Evolutionary conservation across 2,329 filamentous ascomycete genomes (phyloP), one percentile per base, ranked within the genome.

Genomic region (Aspergillus unguis): DNA sequence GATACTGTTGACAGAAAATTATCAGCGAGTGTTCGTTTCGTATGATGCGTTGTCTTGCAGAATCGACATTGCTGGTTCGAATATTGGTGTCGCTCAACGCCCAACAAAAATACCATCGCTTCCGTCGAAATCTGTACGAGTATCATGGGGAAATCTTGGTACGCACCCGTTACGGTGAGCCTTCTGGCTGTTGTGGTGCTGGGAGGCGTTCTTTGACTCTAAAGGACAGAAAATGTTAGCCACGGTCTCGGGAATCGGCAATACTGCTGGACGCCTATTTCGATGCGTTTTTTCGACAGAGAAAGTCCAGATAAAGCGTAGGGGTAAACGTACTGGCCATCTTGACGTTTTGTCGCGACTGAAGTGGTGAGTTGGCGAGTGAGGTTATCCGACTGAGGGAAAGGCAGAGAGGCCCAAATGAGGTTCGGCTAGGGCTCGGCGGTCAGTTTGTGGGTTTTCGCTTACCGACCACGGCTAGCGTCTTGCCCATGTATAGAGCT

Each of bases 201-300:
- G 92, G 73, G 92, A 96, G 82, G 90, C 95, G 87, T 97, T 97
- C 91, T 97, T 97, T 73, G 94, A 97, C 85, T 97, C 92, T 96
- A 55, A 33, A 55, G 58, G 53, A 58, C 48, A 65, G 48, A 54
- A 17, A 45, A 59, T 50, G 62, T 71, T 60, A 71, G 67, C 54
- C 52, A 61, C 50, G 59, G 42, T 31, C 8, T 37, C 44, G 27
- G 23, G 38, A 37, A 5, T 37, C 28, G 28, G 29, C 7, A 9
- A 29, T 17, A 27, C 26, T 25, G 33, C 32, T n/a, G 17, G 40
- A 17, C 17, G 27, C 5, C 29, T 17, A 38, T 38, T 9, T 17
- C 26, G 35, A n/a, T 6, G 11, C 17, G 26, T 5, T 45, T 50
- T 40, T 54, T 40, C 7, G 11, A 9, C 3, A 8, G n/a, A 35